Conservation (phyloP, 768 basidiomycete genomes). For the Paxillus involutus region DNA sequence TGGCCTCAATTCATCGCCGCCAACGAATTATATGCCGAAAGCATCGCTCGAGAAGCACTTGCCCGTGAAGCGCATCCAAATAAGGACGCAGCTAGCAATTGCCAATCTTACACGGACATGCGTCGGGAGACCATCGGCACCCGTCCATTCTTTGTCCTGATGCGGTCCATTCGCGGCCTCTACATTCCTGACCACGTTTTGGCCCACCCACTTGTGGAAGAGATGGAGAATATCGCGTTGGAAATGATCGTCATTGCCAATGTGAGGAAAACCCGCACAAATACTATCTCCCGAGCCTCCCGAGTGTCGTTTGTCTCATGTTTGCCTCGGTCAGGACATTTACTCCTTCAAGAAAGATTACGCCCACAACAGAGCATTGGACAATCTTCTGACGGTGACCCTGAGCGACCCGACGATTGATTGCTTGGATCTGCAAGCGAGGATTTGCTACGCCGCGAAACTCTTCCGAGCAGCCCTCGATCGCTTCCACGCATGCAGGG, state of each 20-base stretch:
- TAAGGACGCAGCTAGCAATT: slow-evolving; percentile 8
- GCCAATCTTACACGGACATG: slow-evolving; percentile 28
- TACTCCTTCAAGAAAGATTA: slow-evolving; percentile 32
- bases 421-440: slow-evolving; percentile 25
- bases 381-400: slow-evolving; percentile 28
- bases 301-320: not conserved
- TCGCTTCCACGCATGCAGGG: slow-evolving; percentile 22
- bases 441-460: slow-evolving; percentile 17
- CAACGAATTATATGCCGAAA: slow-evolving; percentile 19
- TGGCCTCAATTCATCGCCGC: slow-evolving; percentile 27
- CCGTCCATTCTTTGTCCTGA: slow-evolving; percentile 26
- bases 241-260: slow-evolving; percentile 28
- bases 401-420: slow-evolving; percentile 20
- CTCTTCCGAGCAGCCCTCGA: slow-evolving; percentile 20
- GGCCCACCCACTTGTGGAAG: slow-evolving; percentile 18
- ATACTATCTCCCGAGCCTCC: not conserved
- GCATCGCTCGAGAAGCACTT: slow-evolving; percentile 22
- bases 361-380: slow-evolving; percentile 26
- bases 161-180: slow-evolving; percentile 27
- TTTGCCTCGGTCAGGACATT: slow-evolving; percentile 17
- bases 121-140: slow-evolving; percentile 30
- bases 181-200: slow-evolving; percentile 24
- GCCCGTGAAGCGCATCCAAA: slow-evolving; percentile 23
- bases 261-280: slow-evolving; percentile 6
- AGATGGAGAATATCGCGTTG: slow-evolving; percentile 25